Conservation (phyloP, 441 rosid genomes). For the Jatropha multifida region DNA sequence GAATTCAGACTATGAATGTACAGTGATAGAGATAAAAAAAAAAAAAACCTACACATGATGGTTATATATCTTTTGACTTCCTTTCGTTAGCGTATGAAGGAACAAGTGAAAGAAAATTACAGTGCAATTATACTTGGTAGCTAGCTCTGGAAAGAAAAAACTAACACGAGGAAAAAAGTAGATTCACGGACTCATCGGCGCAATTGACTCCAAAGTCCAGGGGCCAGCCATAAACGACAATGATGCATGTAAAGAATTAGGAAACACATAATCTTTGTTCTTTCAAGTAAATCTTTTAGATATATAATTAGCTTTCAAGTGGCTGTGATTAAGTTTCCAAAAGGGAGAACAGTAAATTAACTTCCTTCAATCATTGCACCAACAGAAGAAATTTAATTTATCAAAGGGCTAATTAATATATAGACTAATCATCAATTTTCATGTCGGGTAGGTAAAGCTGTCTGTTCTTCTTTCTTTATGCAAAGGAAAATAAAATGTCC, state of each 20-base stretch:
- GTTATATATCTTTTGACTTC: neutral
- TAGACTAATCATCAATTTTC: too few species aligned
- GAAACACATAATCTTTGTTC: conserved; percentile 4
- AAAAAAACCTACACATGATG: neutral
- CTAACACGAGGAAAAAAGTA: neutral
- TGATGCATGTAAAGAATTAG: neutral
- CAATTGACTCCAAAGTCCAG: conserved; percentile 25
- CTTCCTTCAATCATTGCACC: too few species aligned
- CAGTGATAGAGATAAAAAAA: neutral
- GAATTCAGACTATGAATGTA: too few species aligned
- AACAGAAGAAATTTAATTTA: too few species aligned
- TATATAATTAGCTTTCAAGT: neutral
- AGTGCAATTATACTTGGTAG: neutral
- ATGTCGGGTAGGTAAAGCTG: neutral
- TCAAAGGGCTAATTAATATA: too few species aligned
- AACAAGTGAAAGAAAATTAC: neutral
- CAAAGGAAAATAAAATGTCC: neutral
- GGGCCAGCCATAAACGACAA: neutral
- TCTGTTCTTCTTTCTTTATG: neutral
- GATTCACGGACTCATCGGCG: conserved; percentile 29
- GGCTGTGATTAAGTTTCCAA: neutral
- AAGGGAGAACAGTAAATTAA: neutral
- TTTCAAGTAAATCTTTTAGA: neutral
- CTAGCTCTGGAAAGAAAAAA: neutral
- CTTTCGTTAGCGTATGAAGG: neutral